Conservation (phyloP, 306 rosid species). For the Cyamopsis tetragonoloba region DNA sequence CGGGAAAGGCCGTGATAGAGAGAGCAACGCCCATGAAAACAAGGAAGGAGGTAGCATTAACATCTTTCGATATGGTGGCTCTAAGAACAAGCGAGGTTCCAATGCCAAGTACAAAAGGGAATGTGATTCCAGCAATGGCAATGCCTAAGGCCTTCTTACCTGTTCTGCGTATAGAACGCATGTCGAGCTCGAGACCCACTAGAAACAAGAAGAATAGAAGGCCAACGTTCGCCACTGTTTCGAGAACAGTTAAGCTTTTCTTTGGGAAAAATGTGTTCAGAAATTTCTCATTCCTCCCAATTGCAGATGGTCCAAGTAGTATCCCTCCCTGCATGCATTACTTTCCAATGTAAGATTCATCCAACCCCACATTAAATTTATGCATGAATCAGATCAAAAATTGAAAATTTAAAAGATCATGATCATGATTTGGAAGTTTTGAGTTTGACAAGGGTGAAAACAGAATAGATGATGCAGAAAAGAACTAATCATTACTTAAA, state of each 20-base stretch:
- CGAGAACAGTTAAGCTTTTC: constrained; percentile 54
- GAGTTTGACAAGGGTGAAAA: background rate
- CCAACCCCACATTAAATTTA: background rate
- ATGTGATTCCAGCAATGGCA: constrained; percentile 56
- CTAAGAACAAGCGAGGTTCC: constrained; percentile 49
- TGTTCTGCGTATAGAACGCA: constrained; percentile 43
- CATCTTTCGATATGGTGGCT: constrained; percentile 42
- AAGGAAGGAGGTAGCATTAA: constrained; percentile 37
- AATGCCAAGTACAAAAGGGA: constrained; percentile 61
- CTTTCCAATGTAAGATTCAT: background rate
- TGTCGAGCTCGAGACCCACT: constrained; percentile 67
- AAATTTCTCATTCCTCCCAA: constrained; percentile 43
- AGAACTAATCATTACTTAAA: background rate
- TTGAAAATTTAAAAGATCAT: background rate
- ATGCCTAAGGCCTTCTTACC: constrained; percentile 48
- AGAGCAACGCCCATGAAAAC: constrained; percentile 77
- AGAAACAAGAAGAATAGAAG: constrained; percentile 66
- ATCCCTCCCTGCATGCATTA: constrained; percentile 59
- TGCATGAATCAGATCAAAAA: background rate
- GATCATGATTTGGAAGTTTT: background rate
- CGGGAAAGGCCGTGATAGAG: constrained; percentile 74
- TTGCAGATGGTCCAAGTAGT: constrained; percentile 65
- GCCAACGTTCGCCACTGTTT: constrained; percentile 64
- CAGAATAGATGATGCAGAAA: background rate
- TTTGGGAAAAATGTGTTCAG: constrained; percentile 46